Percentiles rank a stretch among this genome's conserved stretches.
Evolutionary conservation across 140 eudicot species (phyloP).

Genomic region (Anethum foeniculum): DNA sequence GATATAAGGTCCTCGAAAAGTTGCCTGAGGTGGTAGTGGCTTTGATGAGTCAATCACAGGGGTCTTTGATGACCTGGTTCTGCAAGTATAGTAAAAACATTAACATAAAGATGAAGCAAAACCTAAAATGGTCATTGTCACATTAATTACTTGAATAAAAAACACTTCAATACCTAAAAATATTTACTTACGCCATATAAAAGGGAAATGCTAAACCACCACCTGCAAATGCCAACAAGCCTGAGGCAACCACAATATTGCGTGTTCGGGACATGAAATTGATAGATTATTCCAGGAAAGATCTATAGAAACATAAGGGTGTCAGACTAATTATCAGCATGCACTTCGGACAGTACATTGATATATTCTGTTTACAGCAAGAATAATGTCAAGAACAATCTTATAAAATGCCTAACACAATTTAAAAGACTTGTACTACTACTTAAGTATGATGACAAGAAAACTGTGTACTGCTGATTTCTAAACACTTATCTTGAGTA

Average conservation of each 20-base stretch:
- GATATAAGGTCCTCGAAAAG: slow-evolving; percentile 91
- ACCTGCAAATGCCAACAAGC: slow-evolving; percentile 77
- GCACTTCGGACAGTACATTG: not conserved
- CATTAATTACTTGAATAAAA: not conserved
- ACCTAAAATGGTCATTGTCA: not conserved
- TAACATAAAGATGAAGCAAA: not conserved
- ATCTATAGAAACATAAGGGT: not conserved
- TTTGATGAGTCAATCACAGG: slow-evolving; percentile 92
- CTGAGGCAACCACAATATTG: slow-evolving; percentile 66
- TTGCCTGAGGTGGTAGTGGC: slow-evolving; percentile 97
- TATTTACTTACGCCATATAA: slow-evolving; percentile 84
- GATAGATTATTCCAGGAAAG: not conserved
- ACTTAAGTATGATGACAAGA: not conserved
- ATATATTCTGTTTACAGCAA: not conserved
- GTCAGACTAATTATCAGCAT: not conserved
- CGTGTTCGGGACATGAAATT: slow-evolving; percentile 68
- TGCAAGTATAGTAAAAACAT: slow-evolving; percentile 20
- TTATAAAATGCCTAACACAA: not conserved
- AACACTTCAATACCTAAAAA: not conserved
- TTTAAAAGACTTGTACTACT: not conserved
- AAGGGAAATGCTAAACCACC: slow-evolving; percentile 93
- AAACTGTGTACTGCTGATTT: not conserved
- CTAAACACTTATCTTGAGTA: not conserved
- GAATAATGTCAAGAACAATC: not conserved
- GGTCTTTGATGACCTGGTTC: slow-evolving; percentile 57